Percentiles rank a stretch among this genome's conserved stretches.
Conservation (phyloP, 306 rosid genomes). For the Quercus agrifolia region DNA sequence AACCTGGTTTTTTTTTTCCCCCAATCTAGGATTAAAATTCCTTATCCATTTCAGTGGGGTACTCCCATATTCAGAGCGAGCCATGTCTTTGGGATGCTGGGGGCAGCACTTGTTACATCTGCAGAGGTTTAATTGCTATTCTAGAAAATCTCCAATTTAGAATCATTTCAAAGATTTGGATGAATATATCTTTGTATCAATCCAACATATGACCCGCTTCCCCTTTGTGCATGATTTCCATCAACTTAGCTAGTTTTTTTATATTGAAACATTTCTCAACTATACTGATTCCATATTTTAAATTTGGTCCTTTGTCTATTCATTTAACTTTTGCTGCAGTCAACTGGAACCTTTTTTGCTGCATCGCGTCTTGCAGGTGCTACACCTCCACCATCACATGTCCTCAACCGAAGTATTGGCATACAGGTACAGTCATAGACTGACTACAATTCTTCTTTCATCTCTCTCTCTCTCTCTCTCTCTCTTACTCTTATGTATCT, state of each 20-base stretch:
- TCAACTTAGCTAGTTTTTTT: background rate
- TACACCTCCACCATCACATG: slow-evolving; percentile 84
- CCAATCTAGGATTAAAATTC: slow-evolving; percentile 67
- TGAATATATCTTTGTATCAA: background rate
- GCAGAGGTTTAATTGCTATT: slow-evolving; percentile 63
- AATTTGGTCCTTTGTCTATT: background rate
- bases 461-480: background rate
- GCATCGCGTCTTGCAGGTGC: slow-evolving; percentile 99
- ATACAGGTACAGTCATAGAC: slow-evolving; percentile 53
- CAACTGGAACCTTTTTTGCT: slow-evolving; percentile 79
- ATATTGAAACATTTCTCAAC: background rate
- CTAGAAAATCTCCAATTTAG: background rate
- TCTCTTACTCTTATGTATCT: background rate
- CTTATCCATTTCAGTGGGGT: slow-evolving; percentile 97
- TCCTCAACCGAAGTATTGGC: slow-evolving; percentile 82
- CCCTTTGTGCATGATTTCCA: background rate
- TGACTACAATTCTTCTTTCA: background rate
- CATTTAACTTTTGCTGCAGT: slow-evolving; percentile 43
- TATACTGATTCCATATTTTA: background rate
- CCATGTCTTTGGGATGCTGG: slow-evolving; percentile 95
- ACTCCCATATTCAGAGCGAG: slow-evolving; percentile 90
- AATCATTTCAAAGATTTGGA: background rate
- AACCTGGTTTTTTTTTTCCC: background rate
- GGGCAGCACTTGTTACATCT: slow-evolving; percentile 86
- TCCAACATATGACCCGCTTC: background rate